These are phyloP conservation scores for Pseudocercospora pini-densiflorae DNA, from an alignment of 2,329 filamentous ascomycete species.

Conservation along the genomic window DNA sequence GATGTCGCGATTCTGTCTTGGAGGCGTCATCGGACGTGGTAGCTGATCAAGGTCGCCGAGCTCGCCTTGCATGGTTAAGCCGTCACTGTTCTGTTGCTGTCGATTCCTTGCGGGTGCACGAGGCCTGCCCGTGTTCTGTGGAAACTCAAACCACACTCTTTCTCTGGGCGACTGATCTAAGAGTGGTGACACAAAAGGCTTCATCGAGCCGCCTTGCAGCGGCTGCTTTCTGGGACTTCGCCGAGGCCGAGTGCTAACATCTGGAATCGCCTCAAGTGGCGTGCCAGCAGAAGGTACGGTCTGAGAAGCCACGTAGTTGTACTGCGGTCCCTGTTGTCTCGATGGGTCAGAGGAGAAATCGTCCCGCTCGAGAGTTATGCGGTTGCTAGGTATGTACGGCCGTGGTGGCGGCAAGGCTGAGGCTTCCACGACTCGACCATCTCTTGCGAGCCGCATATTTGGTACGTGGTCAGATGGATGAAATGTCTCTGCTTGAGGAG, in stretches of 20 bases:
- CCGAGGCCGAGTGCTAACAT: constrained; percentile 22
- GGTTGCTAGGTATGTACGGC: constrained; percentile 11
- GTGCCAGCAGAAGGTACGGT: constrained; percentile 29
- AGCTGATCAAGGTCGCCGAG: constrained; percentile 31
- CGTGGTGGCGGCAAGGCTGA: constrained; percentile 25
- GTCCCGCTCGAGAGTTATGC: constrained; percentile 9
- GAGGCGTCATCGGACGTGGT: constrained; percentile 30
- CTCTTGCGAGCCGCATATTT: constrained; percentile 26
- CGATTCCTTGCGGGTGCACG: constrained; percentile 11
- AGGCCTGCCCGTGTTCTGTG: constrained; percentile 26
- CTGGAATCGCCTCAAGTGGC: constrained; percentile 33
- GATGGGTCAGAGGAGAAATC: not conserved
- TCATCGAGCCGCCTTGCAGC: constrained; percentile 30
- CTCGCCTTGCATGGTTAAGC: constrained; percentile 34
- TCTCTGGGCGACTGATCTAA: constrained; percentile 26
- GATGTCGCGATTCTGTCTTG: constrained; percentile 38
- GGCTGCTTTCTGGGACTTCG: constrained; percentile 26
- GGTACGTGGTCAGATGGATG: constrained; percentile 32
- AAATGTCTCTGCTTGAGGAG: constrained; percentile 19
- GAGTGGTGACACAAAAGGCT: constrained; percentile 38
- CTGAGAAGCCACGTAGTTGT: constrained; percentile 22
- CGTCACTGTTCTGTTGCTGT: constrained; percentile 9
- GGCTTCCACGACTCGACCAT: constrained; percentile 27
- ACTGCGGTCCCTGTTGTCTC: not conserved
- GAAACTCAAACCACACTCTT: constrained; percentile 39